Percentiles rank a stretch among this genome's conserved stretches.
These are phyloP conservation scores for Curvularia hawaiiensis DNA, from an alignment of 2,329 filamentous ascomycete species.

Conservation along the genomic window DNA sequence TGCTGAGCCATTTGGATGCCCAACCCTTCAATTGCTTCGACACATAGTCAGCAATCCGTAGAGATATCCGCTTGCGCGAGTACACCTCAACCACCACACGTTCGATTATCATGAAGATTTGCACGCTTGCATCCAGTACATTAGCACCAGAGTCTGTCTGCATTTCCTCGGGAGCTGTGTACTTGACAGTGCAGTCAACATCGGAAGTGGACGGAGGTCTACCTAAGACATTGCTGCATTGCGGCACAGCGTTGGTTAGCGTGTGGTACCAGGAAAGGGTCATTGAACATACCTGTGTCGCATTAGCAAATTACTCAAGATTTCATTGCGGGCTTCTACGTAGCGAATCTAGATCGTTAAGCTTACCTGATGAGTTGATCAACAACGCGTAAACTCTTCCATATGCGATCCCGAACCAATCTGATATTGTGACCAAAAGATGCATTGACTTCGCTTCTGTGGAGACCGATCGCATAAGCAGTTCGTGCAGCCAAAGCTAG, in stretches of 20 bases:
- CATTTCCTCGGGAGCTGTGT: conserved; percentile 33
- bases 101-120: conserved; percentile 57
- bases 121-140: conserved; percentile 45
- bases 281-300: neutral
- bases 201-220: conserved; percentile 60
- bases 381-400: conserved; percentile 59
- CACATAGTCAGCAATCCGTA: conserved; percentile 49
- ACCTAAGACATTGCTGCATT: conserved; percentile 53
- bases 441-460: conserved; percentile 58
- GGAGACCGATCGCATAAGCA: conserved; percentile 59
- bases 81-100: conserved; percentile 55
- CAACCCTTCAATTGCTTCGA: conserved; percentile 49
- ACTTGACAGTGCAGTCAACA: conserved; percentile 54
- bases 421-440: conserved; percentile 53
- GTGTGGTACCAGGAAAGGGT: neutral
- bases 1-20: conserved; percentile 46
- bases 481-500: conserved; percentile 55
- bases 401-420: conserved; percentile 55
- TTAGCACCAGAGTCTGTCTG: conserved; percentile 23
- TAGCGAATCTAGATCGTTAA: neutral
- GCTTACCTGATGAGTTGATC: conserved; percentile 52
- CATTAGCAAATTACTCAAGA: neutral
- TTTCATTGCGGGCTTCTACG: neutral
- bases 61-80: conserved; percentile 48
- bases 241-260: neutral